Conservation (phyloP, 148 eudicot species). For the Simmondsia chinensis region DNA sequence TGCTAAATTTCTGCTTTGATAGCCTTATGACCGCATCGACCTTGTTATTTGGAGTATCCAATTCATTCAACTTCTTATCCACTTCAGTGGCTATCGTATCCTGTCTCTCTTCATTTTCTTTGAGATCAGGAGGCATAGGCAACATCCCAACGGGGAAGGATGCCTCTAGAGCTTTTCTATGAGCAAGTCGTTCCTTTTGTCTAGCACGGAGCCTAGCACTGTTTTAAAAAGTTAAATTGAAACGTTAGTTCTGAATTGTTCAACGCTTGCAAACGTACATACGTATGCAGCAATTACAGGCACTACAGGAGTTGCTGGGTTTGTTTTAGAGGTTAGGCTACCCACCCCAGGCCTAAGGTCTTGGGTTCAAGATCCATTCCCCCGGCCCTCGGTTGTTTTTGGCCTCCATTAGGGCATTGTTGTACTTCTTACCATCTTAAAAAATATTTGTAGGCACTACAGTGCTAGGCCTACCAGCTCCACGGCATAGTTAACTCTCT, state of each 20-base stretch:
- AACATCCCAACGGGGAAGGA: slow-evolving; percentile 17
- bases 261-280: not conserved
- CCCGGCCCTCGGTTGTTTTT: no score
- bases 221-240: slow-evolving; percentile 15
- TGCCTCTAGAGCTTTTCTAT: slow-evolving; percentile 28
- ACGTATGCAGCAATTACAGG: not conserved
- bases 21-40: slow-evolving; percentile 19
- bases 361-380: no score
- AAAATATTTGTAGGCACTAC: no score
- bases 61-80: slow-evolving; percentile 19
- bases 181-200: slow-evolving; percentile 77
- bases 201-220: slow-evolving; percentile 85
- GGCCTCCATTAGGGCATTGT: no score
- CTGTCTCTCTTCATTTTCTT: slow-evolving; percentile 26
- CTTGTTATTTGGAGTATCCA: slow-evolving; percentile 23
- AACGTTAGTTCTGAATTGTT: no score
- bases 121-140: slow-evolving; percentile 20
- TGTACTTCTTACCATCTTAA: no score
- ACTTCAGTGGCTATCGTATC: slow-evolving; percentile 16
- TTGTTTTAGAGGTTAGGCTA: no score
- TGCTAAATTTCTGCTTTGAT: slow-evolving; percentile 28
- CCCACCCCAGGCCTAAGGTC: no score
- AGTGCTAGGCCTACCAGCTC: no score
- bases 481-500: no score
- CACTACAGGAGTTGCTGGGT: not conserved